Base-by-base conservation (phyloP, 352 stramenopile species). In the Globisporangium acanthophoron region DNA sequence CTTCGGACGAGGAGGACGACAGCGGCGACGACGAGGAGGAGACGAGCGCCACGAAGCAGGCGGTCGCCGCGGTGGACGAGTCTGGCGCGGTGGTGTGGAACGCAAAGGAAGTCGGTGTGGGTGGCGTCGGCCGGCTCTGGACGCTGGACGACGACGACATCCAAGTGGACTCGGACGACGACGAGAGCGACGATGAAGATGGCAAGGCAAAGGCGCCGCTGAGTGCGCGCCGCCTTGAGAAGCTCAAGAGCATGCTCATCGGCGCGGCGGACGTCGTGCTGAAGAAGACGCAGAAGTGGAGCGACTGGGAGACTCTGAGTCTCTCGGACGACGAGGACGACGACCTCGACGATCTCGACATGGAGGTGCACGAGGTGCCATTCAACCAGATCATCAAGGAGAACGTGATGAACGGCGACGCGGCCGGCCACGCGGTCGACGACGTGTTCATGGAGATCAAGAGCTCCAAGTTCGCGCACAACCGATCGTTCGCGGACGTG, bases 381-480 rank as follows among this genome's bases (percentile, higher is more conserved):
- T 94, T 94, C 60, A 65, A 80, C 24, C 76, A 83, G 61, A 86
- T 92, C 62, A 81, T 94, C 52, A 81, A 78, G 50, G 85, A 94
- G 53, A 92, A 89, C 60, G 83, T 94, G 33, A 80, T 76, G 60
- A 88, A 72, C 16, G 85, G 85, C 24, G 85, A 94, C 58, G 67
- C 70, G 3, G 82, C 78, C 3, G 80, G 79, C 21, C 80, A 94
- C 70, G 80, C 80, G 46, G 78, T 96, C 48, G 87, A 96, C 54
- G 94, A 97, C 69, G 69, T 96, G 58, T 90, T 96, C 61, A 88
- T 97, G 73, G 89, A 97, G 71, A 97, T 97, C 67, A 96, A 96
- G 78, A 92, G 86, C 57, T 97, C 90, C 68, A 97, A 97, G 67
- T 96, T 96, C 66, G 86, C 89, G n/a, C 87, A 97, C 69, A 97